Evolutionary conservation across 257 asterid species (phyloP), one percentile per base, ranked within the genome.

Genomic region (Phtheirospermum japonicum): DNA sequence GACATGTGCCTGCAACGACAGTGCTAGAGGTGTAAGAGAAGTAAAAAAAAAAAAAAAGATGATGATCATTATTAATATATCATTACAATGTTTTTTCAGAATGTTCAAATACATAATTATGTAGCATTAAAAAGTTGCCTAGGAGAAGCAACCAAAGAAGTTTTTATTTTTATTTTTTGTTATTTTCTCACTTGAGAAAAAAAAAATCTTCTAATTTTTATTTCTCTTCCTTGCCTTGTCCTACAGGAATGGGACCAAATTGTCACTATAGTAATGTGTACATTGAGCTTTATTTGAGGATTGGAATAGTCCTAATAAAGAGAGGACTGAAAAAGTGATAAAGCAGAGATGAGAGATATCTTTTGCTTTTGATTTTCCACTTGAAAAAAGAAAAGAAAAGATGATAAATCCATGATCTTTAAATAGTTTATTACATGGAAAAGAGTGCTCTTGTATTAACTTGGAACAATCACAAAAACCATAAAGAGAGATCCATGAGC

Each of bases 321-420:
- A 78, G 83, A 66, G 84, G 73, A 78, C 85, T 81, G 49, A 75
- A 75, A 73, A 81, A 83, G 88, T 63, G 69, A 23, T 23, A 84
- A 83, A 85, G 89, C 70, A 71, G 16, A 73, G 61, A 59, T 36
- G 71, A 59, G 65, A 70, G 55, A 69, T 53, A 72, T 67, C 53
- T 55, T 65, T 77, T 80, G 86, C 89, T 82, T 85, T 88, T 79
- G 74, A 82, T 89, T 83, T 72, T 78, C 86, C 86, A 83, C 93
- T 82, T 77, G 67, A 73, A 57, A 64, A 76, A 61, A 53, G 70
- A 39, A 72, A 64, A 66, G 53, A 64, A 54, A 10, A 30, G 6
- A 26, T 23, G 5, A 7, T 48, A 71, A 67, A 71, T 20, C 67
- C 69, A 64, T 71, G 49, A 67, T 70, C 71, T 61, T 48, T 50